phyloP scores from a whole-genome alignment of 106 monocot species.

The Triglochin maritima region DNA sequence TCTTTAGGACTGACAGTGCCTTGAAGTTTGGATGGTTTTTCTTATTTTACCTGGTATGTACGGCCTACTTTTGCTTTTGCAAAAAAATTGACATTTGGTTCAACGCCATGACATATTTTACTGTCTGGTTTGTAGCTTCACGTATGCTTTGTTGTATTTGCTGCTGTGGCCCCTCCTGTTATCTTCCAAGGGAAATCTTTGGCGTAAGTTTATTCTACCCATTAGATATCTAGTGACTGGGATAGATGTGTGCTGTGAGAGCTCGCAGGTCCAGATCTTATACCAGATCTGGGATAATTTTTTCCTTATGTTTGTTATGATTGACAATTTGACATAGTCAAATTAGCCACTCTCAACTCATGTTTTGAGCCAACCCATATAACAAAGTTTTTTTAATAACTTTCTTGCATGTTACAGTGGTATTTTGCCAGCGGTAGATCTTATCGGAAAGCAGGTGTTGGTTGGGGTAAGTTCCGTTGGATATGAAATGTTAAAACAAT shows the following conservation, averaged over 20 bases:
- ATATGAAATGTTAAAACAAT: neutral
- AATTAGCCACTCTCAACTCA: too few relatives aligned
- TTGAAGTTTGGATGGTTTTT: conserved; percentile 97
- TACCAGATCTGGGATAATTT: too few relatives aligned
- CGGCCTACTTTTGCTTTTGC: too few relatives aligned
- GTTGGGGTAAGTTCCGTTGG: conserved; percentile 45
- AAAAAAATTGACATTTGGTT: too few relatives aligned
- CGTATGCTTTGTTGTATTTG: conserved; percentile 15
- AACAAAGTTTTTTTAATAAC: neutral
- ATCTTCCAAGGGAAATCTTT: conserved; percentile 21
- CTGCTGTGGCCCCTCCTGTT: conserved; percentile 24
- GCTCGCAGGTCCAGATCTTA: too few relatives aligned
- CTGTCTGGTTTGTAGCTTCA: conserved; percentile 9
- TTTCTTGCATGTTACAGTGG: conserved; percentile 40
- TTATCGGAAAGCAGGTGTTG: conserved; percentile 28
- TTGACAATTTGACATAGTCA: too few relatives aligned
- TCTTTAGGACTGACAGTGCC: conserved; percentile 85
- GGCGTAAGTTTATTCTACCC: conserved; percentile 10
- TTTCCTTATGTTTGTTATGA: too few relatives aligned
- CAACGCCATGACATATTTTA: too few relatives aligned
- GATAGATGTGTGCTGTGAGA: too few relatives aligned
- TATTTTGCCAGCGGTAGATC: conserved; percentile 64
- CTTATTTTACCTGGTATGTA: conserved; percentile 64
- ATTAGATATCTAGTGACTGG: too few relatives aligned
- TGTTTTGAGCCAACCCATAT: too few relatives aligned